Base-by-base conservation (phyloP, 1,284 basidiomycete species). In the Austropuccinia psidii region DNA sequence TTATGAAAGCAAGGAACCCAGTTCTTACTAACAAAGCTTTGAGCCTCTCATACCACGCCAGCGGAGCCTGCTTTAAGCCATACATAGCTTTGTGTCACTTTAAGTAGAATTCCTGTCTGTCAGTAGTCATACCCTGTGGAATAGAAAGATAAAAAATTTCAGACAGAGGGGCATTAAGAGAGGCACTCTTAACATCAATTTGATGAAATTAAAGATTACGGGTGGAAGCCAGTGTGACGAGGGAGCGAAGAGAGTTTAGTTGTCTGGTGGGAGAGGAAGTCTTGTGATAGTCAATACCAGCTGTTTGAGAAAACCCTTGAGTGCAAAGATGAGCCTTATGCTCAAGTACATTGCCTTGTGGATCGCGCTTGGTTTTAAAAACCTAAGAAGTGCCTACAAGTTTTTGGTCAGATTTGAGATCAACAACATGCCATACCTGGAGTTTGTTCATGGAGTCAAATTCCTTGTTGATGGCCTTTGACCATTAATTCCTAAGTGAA, bases 101-200 rank as follows among this genome's bases (percentile, higher is more conserved):
- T n/a, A n/a, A n/a, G n/a, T n/a, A n/a, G n/a, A n/a, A n/a, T n/a
- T n/a, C n/a, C n/a, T n/a, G n/a, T n/a, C n/a, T n/a, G n/a, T n/a
- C n/a, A n/a, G n/a, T n/a, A n/a, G n/a, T n/a, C n/a, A n/a, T n/a
- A n/a, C n/a, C n/a, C n/a, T n/a, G n/a, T n/a, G n/a, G n/a, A n/a
- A n/a, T n/a, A n/a, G n/a, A n/a, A n/a, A n/a, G n/a, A n/a, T n/a
- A n/a, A n/a, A n/a, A n/a, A n/a, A n/a, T n/a, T n/a, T n/a, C n/a
- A n/a, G n/a, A n/a, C n/a, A n/a, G n/a, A n/a, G n/a, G n/a, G n/a
- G 55, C 60, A 45, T 60, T 60, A 17, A 60, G 24, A 29, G 31
- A 62, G 3, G 60, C 33, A n/a, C 37, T 41, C 21, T 61, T 61
- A 13, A 61, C 58, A 24, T 61, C 37, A 24, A 61, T 41, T 61